A percentile compares a stretch with the other conserved stretches of the same genome.
phyloP scores from a whole-genome alignment of 192 early-diverging fungal genomes.

The Rhizophagus sp. region DNA sequence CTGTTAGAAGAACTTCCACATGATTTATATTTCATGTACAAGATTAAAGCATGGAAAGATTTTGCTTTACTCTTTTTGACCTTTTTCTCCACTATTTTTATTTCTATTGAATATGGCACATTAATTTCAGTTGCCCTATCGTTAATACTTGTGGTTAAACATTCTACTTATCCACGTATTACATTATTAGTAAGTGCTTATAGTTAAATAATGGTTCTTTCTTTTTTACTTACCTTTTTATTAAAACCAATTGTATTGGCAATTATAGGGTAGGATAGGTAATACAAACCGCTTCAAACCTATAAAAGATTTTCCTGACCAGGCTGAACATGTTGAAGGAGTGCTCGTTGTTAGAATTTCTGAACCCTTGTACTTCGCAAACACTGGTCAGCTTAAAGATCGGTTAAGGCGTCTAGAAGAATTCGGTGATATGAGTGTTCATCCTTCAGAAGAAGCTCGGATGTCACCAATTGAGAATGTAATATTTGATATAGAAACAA shows the following conservation, averaged over 20 bases:
- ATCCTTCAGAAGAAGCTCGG: conserved; percentile 90
- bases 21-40: conserved; percentile 79
- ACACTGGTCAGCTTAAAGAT: conserved; percentile 95
- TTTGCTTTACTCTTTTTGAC: conserved; percentile 82
- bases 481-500: conserved; percentile 90
- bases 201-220: neutral
- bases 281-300: conserved; percentile 73
- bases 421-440: conserved; percentile 92
- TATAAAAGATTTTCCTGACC: conserved; percentile 59
- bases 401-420: conserved; percentile 89
- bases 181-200: conserved; percentile 63
- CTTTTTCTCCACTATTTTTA: conserved; percentile 85
- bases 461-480: conserved; percentile 73
- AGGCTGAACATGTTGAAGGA: conserved; percentile 78
- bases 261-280: conserved; percentile 50
- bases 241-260: conserved; percentile 10
- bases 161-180: conserved; percentile 84
- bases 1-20: conserved; percentile 74
- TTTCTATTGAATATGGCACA: conserved; percentile 93
- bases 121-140: conserved; percentile 86
- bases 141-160: conserved; percentile 88
- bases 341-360: conserved; percentile 87
- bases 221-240: conserved; percentile 34
- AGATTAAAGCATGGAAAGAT: conserved; percentile 82
- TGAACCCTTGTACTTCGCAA: conserved; percentile 96